phyloP scores from a whole-genome alignment of 768 basidiomycete species.

The Imleria badia region DNA sequence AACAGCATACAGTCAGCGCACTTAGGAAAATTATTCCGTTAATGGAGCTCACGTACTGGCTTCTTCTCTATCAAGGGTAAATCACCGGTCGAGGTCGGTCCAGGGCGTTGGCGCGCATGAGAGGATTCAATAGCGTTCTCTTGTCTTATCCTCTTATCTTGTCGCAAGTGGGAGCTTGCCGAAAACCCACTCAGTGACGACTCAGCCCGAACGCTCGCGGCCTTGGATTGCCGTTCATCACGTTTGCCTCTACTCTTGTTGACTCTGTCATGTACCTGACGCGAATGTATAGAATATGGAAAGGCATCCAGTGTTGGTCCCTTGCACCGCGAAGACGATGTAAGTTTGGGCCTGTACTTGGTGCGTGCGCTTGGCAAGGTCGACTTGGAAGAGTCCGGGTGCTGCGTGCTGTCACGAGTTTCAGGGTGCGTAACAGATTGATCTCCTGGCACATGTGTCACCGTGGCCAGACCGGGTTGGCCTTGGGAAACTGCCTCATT shows the following conservation, averaged over 20 bases:
- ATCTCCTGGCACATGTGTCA: constrained; percentile 9
- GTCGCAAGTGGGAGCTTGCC: constrained; percentile 3
- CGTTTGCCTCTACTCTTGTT: constrained; percentile 13
- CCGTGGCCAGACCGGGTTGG: not conserved
- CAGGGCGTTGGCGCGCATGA: constrained; percentile 9
- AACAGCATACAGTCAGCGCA: constrained; percentile 25
- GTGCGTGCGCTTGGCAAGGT: constrained; percentile 29
- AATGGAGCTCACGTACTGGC: constrained; percentile 31
- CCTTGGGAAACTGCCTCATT: constrained; percentile 14
- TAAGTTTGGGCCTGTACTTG: constrained; percentile 27
- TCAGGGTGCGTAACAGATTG: constrained; percentile 1
- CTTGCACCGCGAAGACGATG: constrained; percentile 9
- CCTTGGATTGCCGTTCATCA: constrained; percentile 4
- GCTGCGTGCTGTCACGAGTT: constrained; percentile 3
- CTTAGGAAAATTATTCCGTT: constrained; percentile 20
- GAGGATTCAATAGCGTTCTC: not conserved
- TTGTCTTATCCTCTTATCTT: not conserved
- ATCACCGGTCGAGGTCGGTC: constrained; percentile 19
- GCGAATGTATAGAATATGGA: constrained; percentile 20
- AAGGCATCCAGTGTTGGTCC: constrained; percentile 17
- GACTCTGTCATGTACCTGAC: constrained; percentile 9
- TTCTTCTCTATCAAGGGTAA: constrained; percentile 30
- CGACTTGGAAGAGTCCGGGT: constrained; percentile 2
- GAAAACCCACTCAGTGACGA: constrained; percentile 1
- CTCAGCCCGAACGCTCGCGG: not conserved